Conservation (phyloP, 352 stramenopile species). For the Elongisporangium undulatum region DNA sequence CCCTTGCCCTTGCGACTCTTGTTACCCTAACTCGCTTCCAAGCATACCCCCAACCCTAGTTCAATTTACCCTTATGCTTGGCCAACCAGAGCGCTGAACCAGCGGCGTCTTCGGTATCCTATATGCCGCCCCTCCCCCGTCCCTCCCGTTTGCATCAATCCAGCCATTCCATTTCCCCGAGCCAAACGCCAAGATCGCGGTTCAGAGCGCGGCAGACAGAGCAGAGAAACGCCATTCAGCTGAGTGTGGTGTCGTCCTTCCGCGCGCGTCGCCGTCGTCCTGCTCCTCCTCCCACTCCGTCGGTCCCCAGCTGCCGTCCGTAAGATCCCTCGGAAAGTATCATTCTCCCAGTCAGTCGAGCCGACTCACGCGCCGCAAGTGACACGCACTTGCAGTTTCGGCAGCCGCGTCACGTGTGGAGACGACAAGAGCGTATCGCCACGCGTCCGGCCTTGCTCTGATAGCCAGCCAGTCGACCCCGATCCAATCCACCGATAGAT, state of each 20-base stretch:
- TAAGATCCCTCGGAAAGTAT: not conserved
- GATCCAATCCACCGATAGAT: not conserved
- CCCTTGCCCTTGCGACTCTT: not conserved
- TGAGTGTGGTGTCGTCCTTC: not conserved
- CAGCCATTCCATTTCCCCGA: not conserved
- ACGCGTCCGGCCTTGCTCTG: not conserved
- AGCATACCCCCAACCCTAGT: not conserved
- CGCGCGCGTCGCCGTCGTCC: not conserved
- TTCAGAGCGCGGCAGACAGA: not conserved
- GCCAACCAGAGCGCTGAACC: not conserved
- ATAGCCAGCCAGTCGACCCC: not conserved
- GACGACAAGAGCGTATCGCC: not conserved
- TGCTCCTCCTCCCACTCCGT: not conserved
- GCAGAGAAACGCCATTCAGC: not conserved
- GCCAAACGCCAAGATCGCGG: not conserved
- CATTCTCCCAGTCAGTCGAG: not conserved
- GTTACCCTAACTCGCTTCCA: not conserved
- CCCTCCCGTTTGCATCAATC: not conserved
- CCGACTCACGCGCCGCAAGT: not conserved
- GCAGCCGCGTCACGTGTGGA: not conserved
- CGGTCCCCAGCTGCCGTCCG: not conserved
- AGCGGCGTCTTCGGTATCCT: not conserved
- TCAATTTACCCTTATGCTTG: not conserved
- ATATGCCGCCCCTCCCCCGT: not conserved
- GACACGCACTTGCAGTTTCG: not conserved